These are phyloP conservation scores for Irpex lacteus DNA, from an alignment of 1,284 basidiomycete species.

Conservation along the genomic window DNA sequence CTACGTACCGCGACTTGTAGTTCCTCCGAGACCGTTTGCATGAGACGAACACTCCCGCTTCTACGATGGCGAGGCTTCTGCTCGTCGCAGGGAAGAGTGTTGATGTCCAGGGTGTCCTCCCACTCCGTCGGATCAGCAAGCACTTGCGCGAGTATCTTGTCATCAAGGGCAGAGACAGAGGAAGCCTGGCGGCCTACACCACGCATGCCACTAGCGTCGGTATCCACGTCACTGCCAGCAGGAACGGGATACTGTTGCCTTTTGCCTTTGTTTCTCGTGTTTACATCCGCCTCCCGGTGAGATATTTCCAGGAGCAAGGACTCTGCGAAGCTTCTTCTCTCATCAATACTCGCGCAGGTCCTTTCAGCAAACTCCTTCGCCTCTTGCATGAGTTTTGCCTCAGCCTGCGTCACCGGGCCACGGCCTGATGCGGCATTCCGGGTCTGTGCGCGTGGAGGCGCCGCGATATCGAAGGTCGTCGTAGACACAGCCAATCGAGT, in stretches of 20 bases:
- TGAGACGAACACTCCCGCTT: not conserved
- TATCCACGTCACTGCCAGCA: not conserved
- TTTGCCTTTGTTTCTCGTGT: not conserved
- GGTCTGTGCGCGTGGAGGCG: not conserved
- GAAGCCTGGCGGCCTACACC: not conserved
- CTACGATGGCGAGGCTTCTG: not conserved
- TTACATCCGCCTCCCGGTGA: not conserved
- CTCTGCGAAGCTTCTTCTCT: not conserved
- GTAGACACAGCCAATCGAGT: not conserved
- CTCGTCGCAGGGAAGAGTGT: not conserved
- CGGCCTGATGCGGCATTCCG: not conserved
- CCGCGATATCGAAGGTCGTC: not conserved
- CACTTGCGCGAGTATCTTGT: not conserved
- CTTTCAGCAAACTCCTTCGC: not conserved
- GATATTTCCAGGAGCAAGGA: not conserved
- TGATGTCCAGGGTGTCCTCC: not conserved
- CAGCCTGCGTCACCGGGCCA: not conserved
- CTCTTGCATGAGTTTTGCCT: not conserved
- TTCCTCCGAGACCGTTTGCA: not conserved
- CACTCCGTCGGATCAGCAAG: not conserved
- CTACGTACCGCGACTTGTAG: not conserved
- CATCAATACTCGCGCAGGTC: not conserved
- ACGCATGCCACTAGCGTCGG: not conserved
- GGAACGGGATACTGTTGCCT: not conserved
- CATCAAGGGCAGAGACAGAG: not conserved